Conservation (phyloP, 331 rosid species). For the Quercus phellos region DNA sequence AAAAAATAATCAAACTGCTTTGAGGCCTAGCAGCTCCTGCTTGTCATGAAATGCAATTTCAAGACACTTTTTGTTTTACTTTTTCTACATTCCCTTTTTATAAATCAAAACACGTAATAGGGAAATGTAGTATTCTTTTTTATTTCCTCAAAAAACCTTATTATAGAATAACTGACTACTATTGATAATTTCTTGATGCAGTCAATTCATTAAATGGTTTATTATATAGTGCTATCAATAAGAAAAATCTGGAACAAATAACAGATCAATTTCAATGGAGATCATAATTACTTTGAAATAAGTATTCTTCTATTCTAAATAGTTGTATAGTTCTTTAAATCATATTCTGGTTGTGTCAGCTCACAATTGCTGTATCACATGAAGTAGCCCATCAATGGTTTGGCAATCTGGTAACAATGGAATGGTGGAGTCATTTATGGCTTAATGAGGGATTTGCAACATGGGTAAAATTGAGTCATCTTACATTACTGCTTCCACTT, state of each 20-base stretch:
- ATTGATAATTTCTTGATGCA: not conserved
- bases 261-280: not conserved
- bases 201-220: not conserved
- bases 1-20: too few species aligned
- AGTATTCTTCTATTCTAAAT: not conserved
- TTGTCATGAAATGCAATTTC: not conserved
- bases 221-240: not conserved
- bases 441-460: conserved; percentile 90
- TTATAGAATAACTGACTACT: too few species aligned
- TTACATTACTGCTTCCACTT: not conserved
- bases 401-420: too few species aligned
- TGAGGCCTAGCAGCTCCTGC: not conserved
- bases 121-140: too few species aligned
- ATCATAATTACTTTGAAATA: not conserved
- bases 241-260: not conserved
- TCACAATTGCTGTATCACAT: conserved; percentile 57
- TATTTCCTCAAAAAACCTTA: too few species aligned
- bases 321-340: not conserved
- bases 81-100: not conserved
- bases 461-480: conserved; percentile 47
- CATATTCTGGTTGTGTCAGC: conserved; percentile 22
- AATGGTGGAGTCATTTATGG: conserved; percentile 57
- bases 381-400: conserved; percentile 87
- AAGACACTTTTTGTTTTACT: not conserved
- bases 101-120: not conserved